Base-by-base conservation (phyloP, 139 green algal species). In the Gonium pectorale region DNA sequence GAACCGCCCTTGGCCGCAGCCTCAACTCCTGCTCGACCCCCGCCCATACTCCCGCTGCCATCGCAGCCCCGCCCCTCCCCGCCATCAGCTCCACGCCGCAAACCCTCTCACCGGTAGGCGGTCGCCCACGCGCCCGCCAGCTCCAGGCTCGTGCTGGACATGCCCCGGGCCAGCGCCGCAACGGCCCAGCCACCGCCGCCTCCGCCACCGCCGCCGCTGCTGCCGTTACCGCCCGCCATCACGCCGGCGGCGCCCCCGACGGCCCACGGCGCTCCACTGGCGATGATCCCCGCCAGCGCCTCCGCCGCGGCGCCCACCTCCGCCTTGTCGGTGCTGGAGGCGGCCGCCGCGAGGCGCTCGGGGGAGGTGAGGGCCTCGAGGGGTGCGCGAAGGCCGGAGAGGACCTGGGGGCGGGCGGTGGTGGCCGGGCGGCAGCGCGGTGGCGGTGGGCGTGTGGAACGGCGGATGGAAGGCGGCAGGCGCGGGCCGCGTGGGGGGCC, bases 221-320 rank as follows among this genome's bases (percentile, higher is more conserved):
- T 15, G 19, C 24, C 59, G 2, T 40, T 26, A 17, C 60, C 82
- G 31, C 54, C 63, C 5, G 21, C 29, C 15, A 26, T 56, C 41
- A 15, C 54, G 51, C 35, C 49, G 41, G 35, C n/a, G 31, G 38
- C 68, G 3, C 27, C 79, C 31, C 27, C 38, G 27, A 24, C 3
- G 9, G 35, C 63, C 38, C 43, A 81, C 77, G 87, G 4, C 68
- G 67, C 35, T 7, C 85, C 88, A 27, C 86, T 86, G 9, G 92
- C 93, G 0, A 97, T 41, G 44, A 97, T 70, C 5, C 93, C 95
- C 5, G 90, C 88, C 2, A 95, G 62, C 40, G 79, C 83, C 87
- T 98, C 95, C 1, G 90, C 91, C 6, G 90, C 88, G 4, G 93
- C 62, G 31, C 86, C 90, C 49, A 86, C 40, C 63, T 91, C 86